These are phyloP conservation scores for Baudoinia panamericana DNA, from an alignment of 495 filamentous ascomycete genomes.

Conservation along the genomic window DNA sequence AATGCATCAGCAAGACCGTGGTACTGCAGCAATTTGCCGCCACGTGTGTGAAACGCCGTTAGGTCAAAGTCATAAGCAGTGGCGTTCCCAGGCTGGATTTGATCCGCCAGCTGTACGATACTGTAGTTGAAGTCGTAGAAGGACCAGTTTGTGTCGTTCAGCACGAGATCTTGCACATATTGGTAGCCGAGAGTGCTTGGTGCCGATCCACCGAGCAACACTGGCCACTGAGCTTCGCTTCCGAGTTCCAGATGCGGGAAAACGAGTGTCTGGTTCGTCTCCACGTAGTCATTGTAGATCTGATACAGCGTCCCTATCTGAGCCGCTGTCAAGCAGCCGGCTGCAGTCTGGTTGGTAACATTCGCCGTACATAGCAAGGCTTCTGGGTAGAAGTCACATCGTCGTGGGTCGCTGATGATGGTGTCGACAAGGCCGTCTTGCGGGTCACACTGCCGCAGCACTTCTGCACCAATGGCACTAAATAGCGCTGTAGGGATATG, in stretches of 20 bases:
- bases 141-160: constrained; percentile 32
- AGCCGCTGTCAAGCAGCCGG: constrained; percentile 40
- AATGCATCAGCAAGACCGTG: constrained; percentile 40
- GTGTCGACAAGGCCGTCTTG: constrained; percentile 51
- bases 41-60: constrained; percentile 33
- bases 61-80: constrained; percentile 40
- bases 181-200: constrained; percentile 32
- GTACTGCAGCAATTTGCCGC: constrained; percentile 44
- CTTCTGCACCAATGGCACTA: constrained; percentile 40
- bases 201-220: constrained; percentile 23
- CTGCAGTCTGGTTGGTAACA: constrained; percentile 22
- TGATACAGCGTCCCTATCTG: constrained; percentile 44
- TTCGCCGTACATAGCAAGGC: constrained; percentile 37
- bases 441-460: constrained; percentile 51
- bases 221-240: constrained; percentile 32
- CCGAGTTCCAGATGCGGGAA: constrained; percentile 40
- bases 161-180: constrained; percentile 34
- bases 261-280: constrained; percentile 38
- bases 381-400: constrained; percentile 43
- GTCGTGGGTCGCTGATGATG: constrained; percentile 48
- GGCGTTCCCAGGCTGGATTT: constrained; percentile 33
- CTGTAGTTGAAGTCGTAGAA: constrained; percentile 29
- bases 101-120: constrained; percentile 30
- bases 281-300: constrained; percentile 42
- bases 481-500: constrained; percentile 42